These are phyloP conservation scores for Talaromyces borbonicus DNA, from an alignment of 495 filamentous ascomycete species.

Conservation along the genomic window DNA sequence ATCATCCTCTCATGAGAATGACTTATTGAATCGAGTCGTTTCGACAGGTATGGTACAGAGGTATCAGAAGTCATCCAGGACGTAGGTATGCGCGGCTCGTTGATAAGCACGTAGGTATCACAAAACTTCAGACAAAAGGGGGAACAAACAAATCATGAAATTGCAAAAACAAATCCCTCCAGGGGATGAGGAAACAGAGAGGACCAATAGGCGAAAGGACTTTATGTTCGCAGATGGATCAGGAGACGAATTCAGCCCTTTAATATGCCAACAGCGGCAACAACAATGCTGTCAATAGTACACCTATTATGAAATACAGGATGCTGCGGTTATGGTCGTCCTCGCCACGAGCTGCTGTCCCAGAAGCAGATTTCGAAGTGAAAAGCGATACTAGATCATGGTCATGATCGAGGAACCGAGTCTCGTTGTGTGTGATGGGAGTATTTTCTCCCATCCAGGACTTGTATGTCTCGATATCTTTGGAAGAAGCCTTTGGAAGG, in stretches of 20 bases:
- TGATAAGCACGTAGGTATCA: too few species aligned
- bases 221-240: background rate
- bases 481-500: slow-evolving; percentile 42
- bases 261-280: slow-evolving; percentile 51
- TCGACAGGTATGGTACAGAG: too few species aligned
- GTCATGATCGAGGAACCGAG: slow-evolving; percentile 53
- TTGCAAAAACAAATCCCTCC: too few species aligned
- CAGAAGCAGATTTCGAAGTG: slow-evolving; percentile 6
- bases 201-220: background rate
- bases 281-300: slow-evolving; percentile 44
- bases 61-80: too few species aligned
- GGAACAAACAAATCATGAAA: too few species aligned
- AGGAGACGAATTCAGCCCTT: background rate
- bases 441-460: slow-evolving; percentile 50
- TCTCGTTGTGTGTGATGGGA: slow-evolving; percentile 57
- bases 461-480: slow-evolving; percentile 55
- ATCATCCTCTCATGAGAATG: too few species aligned
- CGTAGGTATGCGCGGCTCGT: too few species aligned
- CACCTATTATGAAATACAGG: slow-evolving; percentile 38
- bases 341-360: slow-evolving; percentile 13
- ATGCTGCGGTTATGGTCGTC: slow-evolving; percentile 20
- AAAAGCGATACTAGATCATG: slow-evolving; percentile 55
- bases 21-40: too few species aligned
- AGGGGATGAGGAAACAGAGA: background rate
- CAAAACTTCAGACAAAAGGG: too few species aligned